These are phyloP conservation scores for Phlegmacium glaucopus DNA, from an alignment of 768 basidiomycete species.

Conservation along the genomic window DNA sequence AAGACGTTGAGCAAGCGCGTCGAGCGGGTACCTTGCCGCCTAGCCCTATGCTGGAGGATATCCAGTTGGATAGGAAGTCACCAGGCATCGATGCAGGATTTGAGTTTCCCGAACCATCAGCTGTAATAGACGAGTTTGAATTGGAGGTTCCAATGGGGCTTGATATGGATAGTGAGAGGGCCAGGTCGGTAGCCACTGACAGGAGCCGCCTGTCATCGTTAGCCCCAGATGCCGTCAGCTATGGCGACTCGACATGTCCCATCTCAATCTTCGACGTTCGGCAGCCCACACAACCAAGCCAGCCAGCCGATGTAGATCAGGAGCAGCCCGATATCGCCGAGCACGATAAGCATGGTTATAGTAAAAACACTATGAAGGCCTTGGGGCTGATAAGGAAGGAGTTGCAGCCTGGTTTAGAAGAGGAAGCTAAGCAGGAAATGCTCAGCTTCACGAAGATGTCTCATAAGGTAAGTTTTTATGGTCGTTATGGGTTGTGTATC, in stretches of 20 bases:
- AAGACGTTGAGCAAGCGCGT: slow-evolving; percentile 68
- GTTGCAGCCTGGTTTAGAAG: slow-evolving; percentile 49
- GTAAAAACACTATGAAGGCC: slow-evolving; percentile 87
- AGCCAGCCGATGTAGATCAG: slow-evolving; percentile 29
- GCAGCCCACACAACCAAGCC: slow-evolving; percentile 47
- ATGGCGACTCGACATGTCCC: slow-evolving; percentile 57
- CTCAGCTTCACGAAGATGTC: slow-evolving; percentile 80
- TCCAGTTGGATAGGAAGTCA: slow-evolving; percentile 49
- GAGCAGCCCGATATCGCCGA: slow-evolving; percentile 30
- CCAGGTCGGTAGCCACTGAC: slow-evolving; percentile 51
- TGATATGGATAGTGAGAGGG: slow-evolving; percentile 40
- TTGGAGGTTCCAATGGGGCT: slow-evolving; percentile 59
- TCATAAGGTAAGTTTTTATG: slow-evolving; percentile 53
- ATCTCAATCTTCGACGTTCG: slow-evolving; percentile 80
- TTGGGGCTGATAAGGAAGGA: slow-evolving; percentile 72
- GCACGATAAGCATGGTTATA: slow-evolving; percentile 71
- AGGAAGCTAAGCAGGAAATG: slow-evolving; percentile 42
- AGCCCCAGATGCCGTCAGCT: slow-evolving; percentile 43
- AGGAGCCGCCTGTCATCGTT: slow-evolving; percentile 66
- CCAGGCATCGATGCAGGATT: slow-evolving; percentile 38
- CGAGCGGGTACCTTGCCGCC: slow-evolving; percentile 51
- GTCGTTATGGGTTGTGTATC: background rate
- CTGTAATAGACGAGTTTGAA: slow-evolving; percentile 63
- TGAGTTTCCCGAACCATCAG: slow-evolving; percentile 59
- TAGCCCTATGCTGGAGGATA: slow-evolving; percentile 57